Base-by-base conservation (phyloP, 768 basidiomycete genomes). In the Termitomyces sp. region DNA sequence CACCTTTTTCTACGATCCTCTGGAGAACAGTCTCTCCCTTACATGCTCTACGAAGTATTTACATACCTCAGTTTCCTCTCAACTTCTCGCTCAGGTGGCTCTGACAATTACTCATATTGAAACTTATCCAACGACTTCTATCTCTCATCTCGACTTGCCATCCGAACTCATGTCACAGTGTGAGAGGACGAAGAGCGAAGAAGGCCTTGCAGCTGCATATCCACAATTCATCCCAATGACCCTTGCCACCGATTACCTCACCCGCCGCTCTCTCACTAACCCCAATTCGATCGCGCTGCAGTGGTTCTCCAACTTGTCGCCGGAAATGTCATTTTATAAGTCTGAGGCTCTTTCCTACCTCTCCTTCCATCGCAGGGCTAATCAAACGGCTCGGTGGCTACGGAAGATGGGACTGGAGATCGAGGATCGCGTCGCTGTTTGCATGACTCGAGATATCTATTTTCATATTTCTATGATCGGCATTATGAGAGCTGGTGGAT, bases 401-500 rank as follows among this genome's bases (percentile, higher is more conserved):
- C 57, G 73, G 19, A 58, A 58, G 5, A 58, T 57, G 15, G 75
- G 76, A 2, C 59, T 80, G 21, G 48, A 65, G 45, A 64, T 46
- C 15, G 75, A 75, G 55, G 75, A 76, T 53, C 71, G 72, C 23
- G 74, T 81, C 4, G 76, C 77, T 21, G 68, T 81, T 47, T 81
- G 78, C 56, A 71, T 76, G 67, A 66, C 70, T 52, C 74, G 79
- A 19, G 68, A 76, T 51, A 60, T 73, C 15, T 53, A 64, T 46
- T 81, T 77, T 58, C 76, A 81, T 53, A 60, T 73, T 21, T 68
- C 71, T 2, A 65, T 79, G 57, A 69, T 78, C 53, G 79, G 73
- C 7, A 70, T 79, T 31, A 67, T 79, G 59, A 75, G 73, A 37
- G 75, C 79, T 23, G 79, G 80, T 42, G 79, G 72, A 41, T 79